phyloP scores from a whole-genome alignment of 768 basidiomycete genomes.

The Lanmaoa pseudosensibilis region DNA sequence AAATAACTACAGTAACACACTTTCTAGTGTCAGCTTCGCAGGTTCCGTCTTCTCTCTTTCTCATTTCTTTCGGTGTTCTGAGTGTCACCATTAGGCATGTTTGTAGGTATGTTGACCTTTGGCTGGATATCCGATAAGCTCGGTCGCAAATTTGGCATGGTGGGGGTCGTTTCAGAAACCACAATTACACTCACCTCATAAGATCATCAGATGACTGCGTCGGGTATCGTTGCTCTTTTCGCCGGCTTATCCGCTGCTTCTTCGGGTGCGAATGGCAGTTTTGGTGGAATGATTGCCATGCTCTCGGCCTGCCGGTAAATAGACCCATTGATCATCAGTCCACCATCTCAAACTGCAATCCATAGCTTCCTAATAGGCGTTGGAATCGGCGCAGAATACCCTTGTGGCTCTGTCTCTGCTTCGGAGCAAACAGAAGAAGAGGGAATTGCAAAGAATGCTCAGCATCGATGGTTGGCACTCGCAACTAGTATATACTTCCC shows the following conservation, averaged over 20 bases:
- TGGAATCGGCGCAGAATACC: slow-evolving; percentile 87
- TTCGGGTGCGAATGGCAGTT: slow-evolving; percentile 69
- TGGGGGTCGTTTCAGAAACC: slow-evolving; percentile 27
- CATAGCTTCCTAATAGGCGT: slow-evolving; percentile 83
- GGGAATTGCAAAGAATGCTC: slow-evolving; percentile 73
- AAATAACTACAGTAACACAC: slow-evolving; percentile 59
- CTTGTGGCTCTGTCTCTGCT: slow-evolving; percentile 85
- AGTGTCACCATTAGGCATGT: slow-evolving; percentile 70
- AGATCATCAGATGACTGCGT: slow-evolving; percentile 65
- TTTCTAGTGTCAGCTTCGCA: slow-evolving; percentile 75
- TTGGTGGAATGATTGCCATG: slow-evolving; percentile 74
- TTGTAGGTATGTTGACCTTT: slow-evolving; percentile 83
- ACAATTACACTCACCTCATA: slow-evolving; percentile 12
- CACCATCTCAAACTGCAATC: neutral
- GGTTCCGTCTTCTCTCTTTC: slow-evolving; percentile 73
- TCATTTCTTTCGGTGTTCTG: slow-evolving; percentile 60
- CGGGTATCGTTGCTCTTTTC: slow-evolving; percentile 82
- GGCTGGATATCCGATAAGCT: slow-evolving; percentile 85
- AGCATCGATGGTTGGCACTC: slow-evolving; percentile 83
- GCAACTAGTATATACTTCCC: slow-evolving; percentile 69
- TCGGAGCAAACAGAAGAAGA: slow-evolving; percentile 89
- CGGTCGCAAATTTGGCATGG: slow-evolving; percentile 89
- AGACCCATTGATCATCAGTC: neutral
- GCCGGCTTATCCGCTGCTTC: slow-evolving; percentile 82
- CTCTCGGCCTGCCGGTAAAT: slow-evolving; percentile 73